Evolutionary conservation across 371 early-diverging fungal genomes (phyloP), one percentile per base, ranked within the genome.

Genomic region (Mortierella sp.): DNA sequence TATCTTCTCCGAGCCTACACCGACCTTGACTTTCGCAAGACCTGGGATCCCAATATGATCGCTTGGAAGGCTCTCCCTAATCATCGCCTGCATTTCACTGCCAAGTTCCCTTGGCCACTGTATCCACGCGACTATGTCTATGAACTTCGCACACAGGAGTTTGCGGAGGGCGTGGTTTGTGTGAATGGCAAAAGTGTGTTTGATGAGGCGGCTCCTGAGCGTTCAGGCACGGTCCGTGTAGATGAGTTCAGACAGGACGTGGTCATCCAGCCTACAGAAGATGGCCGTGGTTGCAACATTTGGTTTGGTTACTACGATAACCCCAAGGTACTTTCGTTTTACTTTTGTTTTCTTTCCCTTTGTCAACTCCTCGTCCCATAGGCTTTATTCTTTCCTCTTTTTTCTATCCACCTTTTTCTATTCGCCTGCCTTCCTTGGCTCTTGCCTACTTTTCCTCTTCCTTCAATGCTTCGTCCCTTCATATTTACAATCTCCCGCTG

Each of bases 31-130:
- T 90, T 86, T 80, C 88, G 91, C 72, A 88, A 89, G 74, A 82
- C 84, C 34, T 90, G 90, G 91, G 91, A 91, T 54, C 82, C 87
- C 11, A 82, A 90, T 54, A 89, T 90, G 89, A 55, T 83, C 47
- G 71, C 75, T 3, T 84, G 83, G 73, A 73, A 80, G 54, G 55
- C 75, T 6, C 84, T 89, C 58, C 65, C 71, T 3, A 70, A 77
- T 50, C 72, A 84, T n/a, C 63, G 74, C 19, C 45, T 75, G 57
- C 81, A 80, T 26, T 84, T 78, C 68, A 55, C 71, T n/a, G 74
- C 75, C 68, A 55, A 80, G 74, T 90, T 89, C 50, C 89, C 89
- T 38, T 90, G 90, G 90, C 90, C 90, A 6, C 70, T 90, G 50
- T 80, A 84, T 13, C 88, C 89, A 50, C 74, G 90, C 42, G 90